Evolutionary conservation across 345 rosid genomes (phyloP).

Genomic region (Psidium friedrichsthalianum): DNA sequence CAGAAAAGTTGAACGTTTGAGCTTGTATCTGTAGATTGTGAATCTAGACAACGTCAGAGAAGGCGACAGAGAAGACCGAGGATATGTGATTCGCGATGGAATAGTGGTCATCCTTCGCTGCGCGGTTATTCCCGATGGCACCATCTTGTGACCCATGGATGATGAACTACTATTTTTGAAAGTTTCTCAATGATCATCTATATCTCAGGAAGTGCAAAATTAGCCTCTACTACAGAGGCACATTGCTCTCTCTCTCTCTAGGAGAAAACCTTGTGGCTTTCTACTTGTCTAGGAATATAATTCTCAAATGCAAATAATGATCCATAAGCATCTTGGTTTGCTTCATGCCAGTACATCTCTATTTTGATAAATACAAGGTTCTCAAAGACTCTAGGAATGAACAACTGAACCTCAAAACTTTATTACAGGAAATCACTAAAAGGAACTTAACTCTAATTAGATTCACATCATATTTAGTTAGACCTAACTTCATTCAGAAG

Average conservation of each 20-base stretch:
- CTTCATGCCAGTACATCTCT: background rate
- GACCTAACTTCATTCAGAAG: accelerated
- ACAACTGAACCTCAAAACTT: accelerated
- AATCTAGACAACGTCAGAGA: no score
- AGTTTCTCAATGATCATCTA: background rate
- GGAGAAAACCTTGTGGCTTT: background rate
- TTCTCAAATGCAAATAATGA: background rate
- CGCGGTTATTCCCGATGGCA: background rate
- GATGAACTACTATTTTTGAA: background rate
- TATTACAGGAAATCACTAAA: background rate
- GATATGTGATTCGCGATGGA: slow-evolving; percentile 63
- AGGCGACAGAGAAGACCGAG: slow-evolving; percentile 26
- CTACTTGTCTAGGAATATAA: background rate
- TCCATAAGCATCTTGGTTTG: background rate
- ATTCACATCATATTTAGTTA: background rate
- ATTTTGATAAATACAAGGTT: background rate
- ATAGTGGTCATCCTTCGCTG: slow-evolving; percentile 47
- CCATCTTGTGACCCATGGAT: background rate
- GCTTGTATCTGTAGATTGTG: no score
- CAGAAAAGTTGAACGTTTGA: no score
- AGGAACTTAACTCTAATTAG: background rate
- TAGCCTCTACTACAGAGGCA: background rate
- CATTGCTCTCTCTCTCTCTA: background rate
- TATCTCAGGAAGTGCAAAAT: background rate
- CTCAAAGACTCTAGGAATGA: accelerated